Percentiles rank a stretch among this genome's conserved stretches.
phyloP scores from a whole-genome alignment of 169 alveolate genomes.

The Cryptosporidium muris region DNA sequence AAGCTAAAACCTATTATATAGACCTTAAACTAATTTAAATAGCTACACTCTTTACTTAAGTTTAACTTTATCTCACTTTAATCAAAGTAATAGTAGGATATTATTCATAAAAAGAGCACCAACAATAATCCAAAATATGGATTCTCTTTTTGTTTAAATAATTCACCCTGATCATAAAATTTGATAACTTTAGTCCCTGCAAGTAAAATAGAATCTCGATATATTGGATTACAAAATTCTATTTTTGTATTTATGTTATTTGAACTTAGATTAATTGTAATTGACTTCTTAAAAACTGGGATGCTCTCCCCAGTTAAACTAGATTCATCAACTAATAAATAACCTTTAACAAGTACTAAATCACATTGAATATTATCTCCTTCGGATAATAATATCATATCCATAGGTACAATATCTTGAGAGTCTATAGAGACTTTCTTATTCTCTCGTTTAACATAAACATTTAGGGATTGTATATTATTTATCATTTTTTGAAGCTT shows the following conservation, averaged over 20 bases:
- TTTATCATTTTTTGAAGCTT: constrained; percentile 5
- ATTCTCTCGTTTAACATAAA: constrained; percentile 13
- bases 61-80: too few relatives aligned
- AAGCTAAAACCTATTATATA: too few relatives aligned
- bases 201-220: constrained; percentile 18
- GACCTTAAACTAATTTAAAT: too few relatives aligned
- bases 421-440: constrained; percentile 9
- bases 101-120: too few relatives aligned
- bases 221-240: too few relatives aligned
- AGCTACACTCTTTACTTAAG: too few relatives aligned
- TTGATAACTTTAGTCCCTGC: constrained; percentile 44
- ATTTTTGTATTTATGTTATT: constrained; percentile 1
- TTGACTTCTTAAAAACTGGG: constrained; percentile 81
- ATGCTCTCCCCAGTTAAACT: constrained; percentile 88
- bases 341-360: constrained; percentile 82
- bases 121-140: constrained; percentile 26
- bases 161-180: not conserved
- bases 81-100: too few relatives aligned
- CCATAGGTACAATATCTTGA: constrained; percentile 24
- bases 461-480: not conserved
- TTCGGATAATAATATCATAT: not conserved
- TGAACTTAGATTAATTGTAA: not conserved
- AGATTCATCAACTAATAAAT: constrained; percentile 86
- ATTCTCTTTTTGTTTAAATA: not conserved
- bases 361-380: constrained; percentile 84